Evolutionary conservation across 805 yeast genomes (phyloP).

Genomic region (Metschnikowia picachoensis): DNA sequence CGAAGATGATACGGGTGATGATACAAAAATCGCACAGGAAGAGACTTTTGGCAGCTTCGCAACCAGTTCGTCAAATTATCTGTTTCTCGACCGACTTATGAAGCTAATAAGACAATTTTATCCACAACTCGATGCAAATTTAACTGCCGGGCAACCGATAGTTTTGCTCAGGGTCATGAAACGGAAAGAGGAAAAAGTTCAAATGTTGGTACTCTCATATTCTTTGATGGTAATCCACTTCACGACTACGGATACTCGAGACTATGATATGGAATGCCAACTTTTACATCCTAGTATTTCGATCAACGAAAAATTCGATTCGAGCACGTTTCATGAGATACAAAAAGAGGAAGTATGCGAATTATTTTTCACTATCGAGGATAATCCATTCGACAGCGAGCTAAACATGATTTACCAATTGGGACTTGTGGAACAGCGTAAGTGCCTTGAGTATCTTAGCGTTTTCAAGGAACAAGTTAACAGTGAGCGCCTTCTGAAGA

Average conservation of each 20-base stretch:
- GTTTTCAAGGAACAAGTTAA: constrained; percentile 17
- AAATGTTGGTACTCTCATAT: constrained; percentile 30
- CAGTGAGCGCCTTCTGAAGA: not conserved
- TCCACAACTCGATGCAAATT: constrained; percentile 14
- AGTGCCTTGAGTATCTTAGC: constrained; percentile 29
- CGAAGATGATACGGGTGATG: constrained; percentile 10
- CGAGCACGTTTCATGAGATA: not conserved
- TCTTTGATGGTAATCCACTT: constrained; percentile 34
- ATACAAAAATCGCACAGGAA: not conserved
- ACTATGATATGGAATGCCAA: constrained; percentile 34
- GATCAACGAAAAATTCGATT: constrained; percentile 25
- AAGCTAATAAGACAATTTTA: constrained; percentile 3
- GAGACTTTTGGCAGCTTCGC: not conserved
- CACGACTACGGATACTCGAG: constrained; percentile 27
- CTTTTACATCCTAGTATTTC: constrained; percentile 30
- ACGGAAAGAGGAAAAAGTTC: constrained; percentile 20
- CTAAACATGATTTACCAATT: constrained; percentile 40
- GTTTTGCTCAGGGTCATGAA: constrained; percentile 22
- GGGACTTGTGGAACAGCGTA: constrained; percentile 38
- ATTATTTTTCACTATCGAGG: constrained; percentile 37
- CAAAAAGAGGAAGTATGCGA: constrained; percentile 23
- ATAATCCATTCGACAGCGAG: constrained; percentile 42
- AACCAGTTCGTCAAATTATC: not conserved
- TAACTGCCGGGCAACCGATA: constrained; percentile 17
- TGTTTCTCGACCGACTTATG: constrained; percentile 3